Base-by-base conservation (phyloP, 2,329 filamentous ascomycete genomes). In the Pseudogymnoascus sp. region DNA sequence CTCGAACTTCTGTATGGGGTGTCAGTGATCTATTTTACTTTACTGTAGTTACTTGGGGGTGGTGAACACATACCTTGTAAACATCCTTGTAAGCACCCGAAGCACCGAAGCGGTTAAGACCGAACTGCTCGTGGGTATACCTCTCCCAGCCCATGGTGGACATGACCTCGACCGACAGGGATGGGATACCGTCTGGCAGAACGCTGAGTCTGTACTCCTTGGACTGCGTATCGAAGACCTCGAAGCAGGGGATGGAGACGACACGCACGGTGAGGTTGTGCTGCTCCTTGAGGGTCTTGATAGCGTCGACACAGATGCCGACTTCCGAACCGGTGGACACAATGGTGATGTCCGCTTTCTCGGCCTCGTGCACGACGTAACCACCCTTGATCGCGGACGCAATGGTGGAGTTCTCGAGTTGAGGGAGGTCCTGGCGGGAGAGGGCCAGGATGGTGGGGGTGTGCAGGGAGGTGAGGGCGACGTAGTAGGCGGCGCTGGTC, bases 41-140 rank as follows among this genome's bases (percentile, higher is more conserved):
- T 38, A 45, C 45, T 43, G 9, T 8, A 18, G 35, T 28, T 8
- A 33, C 21, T 37, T 37, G 4, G 4, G 25, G 6, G 23, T 16
- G 28, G 21, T 41, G 23, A 52, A 12, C 64, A 78, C 84, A 79
- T 82, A 82, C 90, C 84, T 90, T 89, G 86, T 99, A 99, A 65
- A 99, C 92, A 73, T 97, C 88, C 88, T 93, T 93, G 84, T 97
- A 97, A 69, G 93, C 89, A 73, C 93, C 95, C 63, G 91, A 96
- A 70, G 93, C 93, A 87, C 95, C 95, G 79, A 99, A 99, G 76
- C 95, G 87, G 89, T 99, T 99, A 70, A 99, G 87, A 76, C 95
- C 95, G 74, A 99, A 99, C 83, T 99, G 95, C 87, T 99, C 95
- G 81, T 99, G 93, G 64, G 92, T 90, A 82, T 97, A 99, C 79